phyloP scores from a whole-genome alignment of 192 early-diverging fungal genomes.

The Backusella liffmaniae region DNA sequence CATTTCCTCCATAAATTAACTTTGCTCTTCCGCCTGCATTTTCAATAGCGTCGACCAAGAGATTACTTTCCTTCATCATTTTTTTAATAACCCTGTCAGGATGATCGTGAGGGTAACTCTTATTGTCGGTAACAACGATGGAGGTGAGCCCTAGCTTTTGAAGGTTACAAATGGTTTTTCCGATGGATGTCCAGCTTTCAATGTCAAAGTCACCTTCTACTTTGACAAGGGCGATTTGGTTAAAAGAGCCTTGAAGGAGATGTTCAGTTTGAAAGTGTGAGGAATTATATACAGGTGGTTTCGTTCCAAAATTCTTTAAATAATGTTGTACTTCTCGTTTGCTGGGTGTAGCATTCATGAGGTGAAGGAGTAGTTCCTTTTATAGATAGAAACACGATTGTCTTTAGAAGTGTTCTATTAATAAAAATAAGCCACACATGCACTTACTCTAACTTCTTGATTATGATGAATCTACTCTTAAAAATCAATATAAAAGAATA shows the following conservation, averaged over 20 bases:
- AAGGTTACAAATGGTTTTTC: constrained; percentile 59
- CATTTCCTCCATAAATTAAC: constrained; percentile 59
- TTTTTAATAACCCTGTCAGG: constrained; percentile 24
- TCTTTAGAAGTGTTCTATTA: neutral
- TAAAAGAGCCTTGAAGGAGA: constrained; percentile 40
- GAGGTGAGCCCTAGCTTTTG: constrained; percentile 64
- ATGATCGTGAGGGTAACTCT: neutral
- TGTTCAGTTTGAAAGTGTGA: neutral
- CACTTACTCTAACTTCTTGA: constrained; percentile 2
- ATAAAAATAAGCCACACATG: neutral
- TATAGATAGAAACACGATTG: neutral
- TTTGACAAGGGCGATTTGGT: constrained; percentile 63
- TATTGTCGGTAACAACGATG: constrained; percentile 61
- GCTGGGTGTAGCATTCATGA: constrained; percentile 59
- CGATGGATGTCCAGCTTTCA: constrained; percentile 40
- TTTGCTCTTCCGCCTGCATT: constrained; percentile 66
- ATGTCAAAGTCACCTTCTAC: constrained; percentile 49
- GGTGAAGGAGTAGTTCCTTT: constrained; percentile 60
- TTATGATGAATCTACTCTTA: neutral
- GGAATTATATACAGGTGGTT: neutral
- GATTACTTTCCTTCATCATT: constrained; percentile 52
- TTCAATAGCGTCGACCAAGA: constrained; percentile 72
- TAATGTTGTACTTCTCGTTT: constrained; percentile 63
- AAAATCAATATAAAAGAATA: neutral
- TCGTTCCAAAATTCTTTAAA: constrained; percentile 48